A percentile compares a stretch with the other conserved stretches of the same genome.
Conservation (phyloP, 176 grass and related monocot genomes). For the Cymbopogon citratus region DNA sequence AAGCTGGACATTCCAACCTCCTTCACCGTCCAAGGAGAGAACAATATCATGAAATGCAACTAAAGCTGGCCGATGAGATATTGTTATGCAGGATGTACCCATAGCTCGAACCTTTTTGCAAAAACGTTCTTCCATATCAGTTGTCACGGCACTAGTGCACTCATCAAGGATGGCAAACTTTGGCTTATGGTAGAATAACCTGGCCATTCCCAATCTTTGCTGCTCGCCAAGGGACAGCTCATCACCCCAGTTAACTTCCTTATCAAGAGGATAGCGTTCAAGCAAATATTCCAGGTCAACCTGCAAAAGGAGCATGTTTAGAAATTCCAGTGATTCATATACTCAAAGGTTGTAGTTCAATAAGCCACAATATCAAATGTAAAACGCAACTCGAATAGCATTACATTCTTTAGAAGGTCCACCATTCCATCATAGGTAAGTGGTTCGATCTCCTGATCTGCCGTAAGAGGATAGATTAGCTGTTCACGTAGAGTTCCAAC, state of each 20-base stretch:
- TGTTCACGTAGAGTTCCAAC: slow-evolving; percentile 98
- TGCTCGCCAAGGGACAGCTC: slow-evolving; percentile 98
- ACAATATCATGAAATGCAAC: slow-evolving; percentile 99
- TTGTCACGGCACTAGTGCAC: slow-evolving; percentile 98
- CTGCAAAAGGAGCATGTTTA: slow-evolving; percentile 46
- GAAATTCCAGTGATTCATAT: slow-evolving; percentile 30
- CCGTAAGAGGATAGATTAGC: slow-evolving; percentile 90
- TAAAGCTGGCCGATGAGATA: slow-evolving; percentile 94
- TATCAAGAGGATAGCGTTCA: slow-evolving; percentile 88
- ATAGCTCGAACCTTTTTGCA: slow-evolving; percentile 92
- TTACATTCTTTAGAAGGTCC: slow-evolving; percentile 96
- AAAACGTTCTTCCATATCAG: slow-evolving; percentile 97
- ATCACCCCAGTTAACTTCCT: slow-evolving; percentile 98
- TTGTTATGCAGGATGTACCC: slow-evolving; percentile 98
- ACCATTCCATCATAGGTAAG: slow-evolving; percentile 81
- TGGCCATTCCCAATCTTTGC: slow-evolving; percentile 98
- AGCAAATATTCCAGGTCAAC: slow-evolving; percentile 97
- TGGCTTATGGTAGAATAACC: slow-evolving; percentile 96
- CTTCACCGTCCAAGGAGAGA: slow-evolving; percentile 95
- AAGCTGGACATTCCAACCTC: slow-evolving; percentile 81
- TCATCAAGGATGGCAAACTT: slow-evolving; percentile 99
- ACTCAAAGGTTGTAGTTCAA: slow-evolving; percentile 18
- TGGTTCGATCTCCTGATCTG: slow-evolving; percentile 75
- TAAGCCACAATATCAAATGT: slow-evolving; percentile 16
- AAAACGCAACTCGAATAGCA: slow-evolving; percentile 13